A percentile compares a stretch with the other conserved stretches of the same genome.
Evolutionary conservation across 1,139 yeast species (phyloP).

Genomic region (Debaryomycetaceae sp.): DNA sequence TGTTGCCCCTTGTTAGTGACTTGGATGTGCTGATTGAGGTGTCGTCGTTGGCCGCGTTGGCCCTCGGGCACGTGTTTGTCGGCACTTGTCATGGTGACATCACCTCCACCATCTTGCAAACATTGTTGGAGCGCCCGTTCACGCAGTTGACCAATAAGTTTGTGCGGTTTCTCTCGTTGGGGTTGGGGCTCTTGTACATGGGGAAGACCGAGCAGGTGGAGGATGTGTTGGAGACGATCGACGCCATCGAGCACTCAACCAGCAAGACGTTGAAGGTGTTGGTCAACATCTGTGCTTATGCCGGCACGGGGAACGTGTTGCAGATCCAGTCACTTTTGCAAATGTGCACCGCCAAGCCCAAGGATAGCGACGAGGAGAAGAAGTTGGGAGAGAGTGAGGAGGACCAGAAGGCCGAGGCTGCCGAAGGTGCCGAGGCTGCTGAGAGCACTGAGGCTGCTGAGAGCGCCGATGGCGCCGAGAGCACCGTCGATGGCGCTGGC

Average conservation of each 20-base stretch:
- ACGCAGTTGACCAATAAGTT: conserved; percentile 78
- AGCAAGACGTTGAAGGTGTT: conserved; percentile 85
- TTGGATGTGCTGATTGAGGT: conserved; percentile 70
- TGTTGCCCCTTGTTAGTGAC: conserved; percentile 87
- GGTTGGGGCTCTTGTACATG: conserved; percentile 86
- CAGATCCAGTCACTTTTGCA: conserved; percentile 89
- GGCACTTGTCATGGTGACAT: conserved; percentile 96
- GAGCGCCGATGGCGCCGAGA: conserved; percentile 19
- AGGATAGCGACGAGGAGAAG: conserved; percentile 32
- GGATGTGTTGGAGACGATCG: conserved; percentile 89
- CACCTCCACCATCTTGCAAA: conserved; percentile 84
- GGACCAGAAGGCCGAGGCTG: conserved; percentile 22
- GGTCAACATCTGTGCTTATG: conserved; percentile 90
- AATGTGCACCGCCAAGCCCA: conserved; percentile 69
- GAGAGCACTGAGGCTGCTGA: conserved; percentile 32
- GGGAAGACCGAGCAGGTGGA: conserved; percentile 95
- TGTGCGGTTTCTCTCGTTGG: conserved; percentile 86
- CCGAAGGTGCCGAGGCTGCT: conserved; percentile 12
- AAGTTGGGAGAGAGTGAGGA: conserved; percentile 36
- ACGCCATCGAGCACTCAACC: conserved; percentile 94
- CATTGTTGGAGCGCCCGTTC: conserved; percentile 80
- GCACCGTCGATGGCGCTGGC: conserved; percentile 19
- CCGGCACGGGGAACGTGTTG: conserved; percentile 96
- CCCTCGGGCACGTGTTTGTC: conserved; percentile 91
- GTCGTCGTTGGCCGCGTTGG: conserved; percentile 81